Evolutionary conservation across 257 asterid genomes (phyloP), one percentile per base, ranked within the genome.

Genomic region (Linaria vulgaris): DNA sequence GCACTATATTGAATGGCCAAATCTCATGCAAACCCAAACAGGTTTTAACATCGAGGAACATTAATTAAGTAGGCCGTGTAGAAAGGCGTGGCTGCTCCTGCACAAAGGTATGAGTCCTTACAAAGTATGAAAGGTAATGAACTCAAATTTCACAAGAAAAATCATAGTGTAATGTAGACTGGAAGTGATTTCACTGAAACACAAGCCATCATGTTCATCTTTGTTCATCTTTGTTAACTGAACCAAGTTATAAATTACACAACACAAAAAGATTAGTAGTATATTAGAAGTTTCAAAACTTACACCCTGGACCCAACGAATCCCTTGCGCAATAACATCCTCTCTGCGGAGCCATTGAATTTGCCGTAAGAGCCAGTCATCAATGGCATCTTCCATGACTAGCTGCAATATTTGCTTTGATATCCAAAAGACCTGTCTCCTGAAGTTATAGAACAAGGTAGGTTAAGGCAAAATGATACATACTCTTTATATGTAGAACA

Each of bases 371-470:
- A 94, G 91, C 99, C 99, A 94, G 71, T 94, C 99, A 73, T 94
- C 99, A 72, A 94, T 90, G 61, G 99, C 99, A 68, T 94, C 99
- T 80, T 94, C 99, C 99, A 94, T 94, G 78, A 94, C 71, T 72
- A 94, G 72, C 85, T 94, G 99, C 80, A 94, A 80, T 70, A 94
- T 90, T 77, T 94, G 96, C 82, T 88, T 94, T 69, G 99, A 94
- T 79, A 94, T 94, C 99, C 99, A 94, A 79, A 87, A 94, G 31
- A 94, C 99, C 78, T 94, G 99, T 71, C 99, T 83, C 80, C 99
- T 94, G 77, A 78, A 75, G 34, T 59, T 69, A 58, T 62, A 59
- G 57, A 63, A 64, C 51, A 8, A 49, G n/a, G 61, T 6, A 43
- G 58, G 34, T 54, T 44, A 67, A 61, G 71, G 67, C 38, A 34